Evolutionary conservation across 768 basidiomycete genomes (phyloP).

Genomic region (Termitomyces sp.): DNA sequence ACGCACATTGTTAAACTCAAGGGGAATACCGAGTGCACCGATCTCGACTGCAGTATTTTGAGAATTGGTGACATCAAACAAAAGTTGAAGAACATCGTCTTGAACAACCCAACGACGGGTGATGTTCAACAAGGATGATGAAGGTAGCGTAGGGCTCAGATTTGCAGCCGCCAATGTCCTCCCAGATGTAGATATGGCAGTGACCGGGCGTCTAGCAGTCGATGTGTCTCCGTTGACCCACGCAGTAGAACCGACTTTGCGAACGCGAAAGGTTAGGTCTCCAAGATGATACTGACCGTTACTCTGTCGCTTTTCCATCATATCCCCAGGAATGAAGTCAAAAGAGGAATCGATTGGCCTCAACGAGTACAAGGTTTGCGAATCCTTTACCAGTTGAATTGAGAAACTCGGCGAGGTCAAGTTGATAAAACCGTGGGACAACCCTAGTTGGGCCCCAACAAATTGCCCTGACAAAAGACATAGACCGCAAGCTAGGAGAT

Average conservation of each 20-base stretch:
- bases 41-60: slow-evolving; percentile 45
- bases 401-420: slow-evolving; percentile 40
- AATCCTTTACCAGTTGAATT: slow-evolving; percentile 47
- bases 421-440: slow-evolving; percentile 40
- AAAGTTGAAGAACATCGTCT: slow-evolving; percentile 34
- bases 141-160: slow-evolving; percentile 42
- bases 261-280: slow-evolving; percentile 48
- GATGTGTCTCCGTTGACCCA: slow-evolving; percentile 46
- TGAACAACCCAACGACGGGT: slow-evolving; percentile 46
- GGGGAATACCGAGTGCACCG: slow-evolving; percentile 44
- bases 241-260: slow-evolving; percentile 35
- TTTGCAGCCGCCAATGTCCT: slow-evolving; percentile 43
- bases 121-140: slow-evolving; percentile 38
- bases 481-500: not conserved
- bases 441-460: slow-evolving; percentile 29
- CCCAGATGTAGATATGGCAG: slow-evolving; percentile 31
- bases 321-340: slow-evolving; percentile 47
- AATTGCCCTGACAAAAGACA: slow-evolving; percentile 2
- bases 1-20: slow-evolving; percentile 53
- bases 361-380: slow-evolving; percentile 51
- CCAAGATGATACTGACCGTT: slow-evolving; percentile 52
- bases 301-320: slow-evolving; percentile 40
- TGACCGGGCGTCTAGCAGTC: slow-evolving; percentile 32
- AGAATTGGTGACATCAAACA: slow-evolving; percentile 46
- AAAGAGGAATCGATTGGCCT: slow-evolving; percentile 33